Base-by-base conservation (phyloP, 305 asterid genomes). In the Fraxinus latifolia region DNA sequence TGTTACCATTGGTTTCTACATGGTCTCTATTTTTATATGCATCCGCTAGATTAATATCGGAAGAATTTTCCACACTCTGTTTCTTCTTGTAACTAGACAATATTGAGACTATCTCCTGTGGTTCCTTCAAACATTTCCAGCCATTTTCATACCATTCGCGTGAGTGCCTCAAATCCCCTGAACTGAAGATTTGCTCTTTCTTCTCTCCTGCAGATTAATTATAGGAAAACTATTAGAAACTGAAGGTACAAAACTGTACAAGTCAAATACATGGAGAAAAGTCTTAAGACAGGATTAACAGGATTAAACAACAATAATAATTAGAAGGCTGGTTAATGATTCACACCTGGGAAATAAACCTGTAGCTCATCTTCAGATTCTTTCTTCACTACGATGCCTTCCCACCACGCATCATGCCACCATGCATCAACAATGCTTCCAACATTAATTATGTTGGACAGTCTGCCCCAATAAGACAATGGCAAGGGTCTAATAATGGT, bases 341-440 rank as follows among this genome's bases (percentile, higher is more conserved):
- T 74, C 77, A 23, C 68, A 91, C 97, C 98, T 87, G 96, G 94
- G 80, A 95, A 89, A 84, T 93, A 87, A 60, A 95, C 90, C 32
- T 11, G 83, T 1, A 91, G 55, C 53, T 74, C 60, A 73, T 89
- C 89, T 7, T 86, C 83, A 27, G 87, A 83, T 80, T 90, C 91
- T 84, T 85, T 91, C 84, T 81, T 86, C 79, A 92, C 88, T 17
- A 95, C 90, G 44, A 95, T 87, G 62, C 97, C 98, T 87, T 95
- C 97, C 98, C 98, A 95, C 97, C 98, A 95, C 25, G 95, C 98
- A 83, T 90, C 97, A 75, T 93, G 90, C 92, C 91, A 89, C 95
- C 93, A 92, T 78, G 91, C 96, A 85, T 93, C 98, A 27, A 95
- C 95, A 33, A 87, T 44, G 32, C 86, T 83, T 74, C 97, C 97